A percentile compares a stretch with the other conserved stretches of the same genome.
phyloP scores from a whole-genome alignment of 768 basidiomycete species.

The Termitomyces sp. region DNA sequence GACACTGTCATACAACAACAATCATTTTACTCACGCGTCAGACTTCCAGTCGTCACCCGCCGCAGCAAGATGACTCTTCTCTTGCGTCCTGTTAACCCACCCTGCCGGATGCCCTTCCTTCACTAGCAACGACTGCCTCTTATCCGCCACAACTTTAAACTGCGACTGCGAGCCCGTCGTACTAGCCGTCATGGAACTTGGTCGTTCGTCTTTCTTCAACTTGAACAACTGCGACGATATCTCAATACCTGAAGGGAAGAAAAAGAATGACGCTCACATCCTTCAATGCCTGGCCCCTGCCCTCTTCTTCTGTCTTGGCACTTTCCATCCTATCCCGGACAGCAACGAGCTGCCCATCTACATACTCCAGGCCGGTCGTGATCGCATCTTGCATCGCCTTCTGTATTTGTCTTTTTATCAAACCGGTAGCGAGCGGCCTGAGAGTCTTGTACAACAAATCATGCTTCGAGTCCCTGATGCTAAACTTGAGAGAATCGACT shows the following conservation, averaged over 20 bases:
- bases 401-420: constrained; percentile 73
- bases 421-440: constrained; percentile 67
- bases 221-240: constrained; percentile 45
- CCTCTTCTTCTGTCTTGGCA: constrained; percentile 34
- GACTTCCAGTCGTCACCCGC: constrained; percentile 34
- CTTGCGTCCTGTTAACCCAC: constrained; percentile 59
- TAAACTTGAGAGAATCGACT: constrained; percentile 84
- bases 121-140: constrained; percentile 63
- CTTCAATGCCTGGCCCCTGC: constrained; percentile 46
- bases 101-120: constrained; percentile 61
- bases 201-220: constrained; percentile 40
- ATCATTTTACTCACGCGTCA: constrained; percentile 27
- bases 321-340: constrained; percentile 77
- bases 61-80: constrained; percentile 28
- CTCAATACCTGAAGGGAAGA: background rate
- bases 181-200: constrained; percentile 16
- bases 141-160: constrained; percentile 77
- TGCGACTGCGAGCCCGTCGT: constrained; percentile 35
- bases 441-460: constrained; percentile 84
- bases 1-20: background rate
- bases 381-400: constrained; percentile 60
- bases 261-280: constrained; percentile 33
- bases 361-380: constrained; percentile 75
- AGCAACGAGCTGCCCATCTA: constrained; percentile 85
- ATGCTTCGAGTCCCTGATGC: constrained; percentile 89